phyloP scores from a whole-genome alignment of 352 stramenopile genomes.

The Pythium biforme region DNA sequence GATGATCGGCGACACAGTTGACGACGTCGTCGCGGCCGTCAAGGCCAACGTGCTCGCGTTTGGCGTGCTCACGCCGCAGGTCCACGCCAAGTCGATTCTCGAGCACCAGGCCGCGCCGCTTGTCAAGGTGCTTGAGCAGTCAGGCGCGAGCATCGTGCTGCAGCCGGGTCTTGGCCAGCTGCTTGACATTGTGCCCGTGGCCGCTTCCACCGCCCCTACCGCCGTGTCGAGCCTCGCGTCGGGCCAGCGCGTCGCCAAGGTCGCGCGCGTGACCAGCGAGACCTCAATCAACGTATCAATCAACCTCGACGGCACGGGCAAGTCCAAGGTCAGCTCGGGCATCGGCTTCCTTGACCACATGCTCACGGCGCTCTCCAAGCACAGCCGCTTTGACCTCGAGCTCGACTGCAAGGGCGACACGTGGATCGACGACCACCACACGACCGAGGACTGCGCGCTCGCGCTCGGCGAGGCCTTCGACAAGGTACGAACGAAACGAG shows the following conservation, averaged over 20 bases:
- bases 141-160: slow-evolving; percentile 64
- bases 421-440: slow-evolving; percentile 97
- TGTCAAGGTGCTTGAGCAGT: slow-evolving; percentile 45
- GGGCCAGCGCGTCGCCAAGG: slow-evolving; percentile 28
- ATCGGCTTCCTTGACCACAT: slow-evolving; percentile 94
- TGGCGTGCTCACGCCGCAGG: slow-evolving; percentile 87
- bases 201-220: background rate
- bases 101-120: slow-evolving; percentile 55
- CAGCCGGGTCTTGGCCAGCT: slow-evolving; percentile 77
- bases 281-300: slow-evolving; percentile 91
- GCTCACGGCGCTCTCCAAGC: slow-evolving; percentile 85
- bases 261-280: slow-evolving; percentile 91
- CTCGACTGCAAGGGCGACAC: slow-evolving; percentile 91
- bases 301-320: slow-evolving; percentile 87
- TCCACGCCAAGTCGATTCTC: slow-evolving; percentile 71
- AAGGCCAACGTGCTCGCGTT: slow-evolving; percentile 67
- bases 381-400: slow-evolving; percentile 89
- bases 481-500: slow-evolving; percentile 28
- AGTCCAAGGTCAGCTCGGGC: slow-evolving; percentile 83
- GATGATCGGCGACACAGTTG: slow-evolving; percentile 96
- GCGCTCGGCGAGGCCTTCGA: slow-evolving; percentile 93
- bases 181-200: slow-evolving; percentile 67
- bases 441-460: slow-evolving; percentile 93
- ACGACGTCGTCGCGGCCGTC: slow-evolving; percentile 91
- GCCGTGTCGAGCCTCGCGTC: background rate